These are phyloP conservation scores for Coleophoma cylindrospora DNA, from an alignment of 2,329 filamentous ascomycete genomes.

Conservation along the genomic window DNA sequence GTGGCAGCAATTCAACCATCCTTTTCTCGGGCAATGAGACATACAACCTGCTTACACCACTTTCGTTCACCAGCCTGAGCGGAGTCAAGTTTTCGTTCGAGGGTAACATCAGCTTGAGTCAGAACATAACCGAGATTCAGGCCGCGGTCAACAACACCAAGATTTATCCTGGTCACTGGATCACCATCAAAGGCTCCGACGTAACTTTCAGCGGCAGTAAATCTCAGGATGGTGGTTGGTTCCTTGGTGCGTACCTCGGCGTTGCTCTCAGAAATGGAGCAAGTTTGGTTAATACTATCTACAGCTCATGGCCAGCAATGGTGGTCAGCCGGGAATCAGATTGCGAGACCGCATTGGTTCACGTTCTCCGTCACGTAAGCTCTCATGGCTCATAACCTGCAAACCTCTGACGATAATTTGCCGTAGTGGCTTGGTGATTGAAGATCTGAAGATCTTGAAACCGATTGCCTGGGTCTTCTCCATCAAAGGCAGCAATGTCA, in stretches of 20 bases:
- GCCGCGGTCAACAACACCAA: slow-evolving; percentile 11
- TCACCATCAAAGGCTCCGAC: slow-evolving; percentile 15
- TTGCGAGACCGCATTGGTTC: slow-evolving; percentile 17
- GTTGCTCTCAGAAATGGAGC: not conserved
- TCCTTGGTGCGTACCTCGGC: slow-evolving; percentile 5
- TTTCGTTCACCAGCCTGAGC: slow-evolving; percentile 9
- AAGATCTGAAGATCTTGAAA: slow-evolving; percentile 16
- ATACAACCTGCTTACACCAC: slow-evolving; percentile 16
- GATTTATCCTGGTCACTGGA: slow-evolving; percentile 17
- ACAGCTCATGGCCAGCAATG: slow-evolving; percentile 14
- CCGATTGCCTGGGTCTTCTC: slow-evolving; percentile 18
- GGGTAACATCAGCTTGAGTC: slow-evolving; percentile 13
- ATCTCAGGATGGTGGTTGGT: slow-evolving; percentile 10
- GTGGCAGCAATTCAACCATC: slow-evolving; percentile 10
- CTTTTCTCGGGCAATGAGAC: slow-evolving; percentile 10
- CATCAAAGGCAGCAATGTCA: slow-evolving; percentile 12
- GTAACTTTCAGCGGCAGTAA: slow-evolving; percentile 3
- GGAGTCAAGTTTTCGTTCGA: slow-evolving; percentile 16
- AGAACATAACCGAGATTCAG: slow-evolving; percentile 14
- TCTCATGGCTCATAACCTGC: too few relatives aligned
- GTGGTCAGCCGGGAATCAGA: slow-evolving; percentile 14
- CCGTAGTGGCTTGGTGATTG: slow-evolving; percentile 6
- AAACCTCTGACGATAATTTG: too few relatives aligned
- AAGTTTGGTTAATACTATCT: too few relatives aligned
- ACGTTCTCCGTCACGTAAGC: slow-evolving; percentile 7